A percentile compares a stretch with the other conserved stretches of the same genome.
phyloP scores from a whole-genome alignment of 768 basidiomycete genomes.

The Pulveroboletus sp. region DNA sequence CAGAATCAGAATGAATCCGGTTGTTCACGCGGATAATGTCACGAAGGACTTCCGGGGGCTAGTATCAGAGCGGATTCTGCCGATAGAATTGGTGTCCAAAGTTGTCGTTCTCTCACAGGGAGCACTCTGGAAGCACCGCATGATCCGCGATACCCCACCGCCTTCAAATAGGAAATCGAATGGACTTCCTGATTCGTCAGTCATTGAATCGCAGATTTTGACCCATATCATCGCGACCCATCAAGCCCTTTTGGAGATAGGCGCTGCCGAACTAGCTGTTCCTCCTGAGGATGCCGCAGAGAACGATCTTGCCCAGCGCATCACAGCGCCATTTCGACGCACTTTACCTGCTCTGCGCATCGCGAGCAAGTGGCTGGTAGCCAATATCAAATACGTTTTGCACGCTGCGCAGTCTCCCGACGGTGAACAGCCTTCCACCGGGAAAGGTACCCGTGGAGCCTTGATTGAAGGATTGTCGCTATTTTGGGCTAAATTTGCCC shows the following conservation, averaged over 20 bases:
- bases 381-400: slow-evolving; percentile 66
- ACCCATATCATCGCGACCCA: slow-evolving; percentile 67
- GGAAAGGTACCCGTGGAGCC: slow-evolving; percentile 17
- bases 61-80: slow-evolving; percentile 66
- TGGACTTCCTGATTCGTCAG: slow-evolving; percentile 24
- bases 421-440: slow-evolving; percentile 9
- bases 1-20: slow-evolving; percentile 42
- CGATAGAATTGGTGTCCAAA: slow-evolving; percentile 74
- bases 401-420: slow-evolving; percentile 39
- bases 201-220: slow-evolving; percentile 64
- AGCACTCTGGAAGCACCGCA: slow-evolving; percentile 81
- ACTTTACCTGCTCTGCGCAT: slow-evolving; percentile 86
- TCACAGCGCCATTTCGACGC: slow-evolving; percentile 83
- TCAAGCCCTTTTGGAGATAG: slow-evolving; percentile 62
- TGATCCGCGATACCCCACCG: slow-evolving; percentile 53
- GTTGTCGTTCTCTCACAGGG: slow-evolving; percentile 73
- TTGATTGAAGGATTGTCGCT: slow-evolving; percentile 36
- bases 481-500: slow-evolving; percentile 74
- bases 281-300: slow-evolving; percentile 53
- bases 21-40: slow-evolving; percentile 47
- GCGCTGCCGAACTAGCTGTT: slow-evolving; percentile 55
- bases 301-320: slow-evolving; percentile 70
- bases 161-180: slow-evolving; percentile 26
- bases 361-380: slow-evolving; percentile 83
- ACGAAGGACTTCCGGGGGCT: slow-evolving; percentile 57